These are phyloP conservation scores for Cryptococcus sp. DNA, from an alignment of 1,284 basidiomycete genomes.

Conservation along the genomic window DNA sequence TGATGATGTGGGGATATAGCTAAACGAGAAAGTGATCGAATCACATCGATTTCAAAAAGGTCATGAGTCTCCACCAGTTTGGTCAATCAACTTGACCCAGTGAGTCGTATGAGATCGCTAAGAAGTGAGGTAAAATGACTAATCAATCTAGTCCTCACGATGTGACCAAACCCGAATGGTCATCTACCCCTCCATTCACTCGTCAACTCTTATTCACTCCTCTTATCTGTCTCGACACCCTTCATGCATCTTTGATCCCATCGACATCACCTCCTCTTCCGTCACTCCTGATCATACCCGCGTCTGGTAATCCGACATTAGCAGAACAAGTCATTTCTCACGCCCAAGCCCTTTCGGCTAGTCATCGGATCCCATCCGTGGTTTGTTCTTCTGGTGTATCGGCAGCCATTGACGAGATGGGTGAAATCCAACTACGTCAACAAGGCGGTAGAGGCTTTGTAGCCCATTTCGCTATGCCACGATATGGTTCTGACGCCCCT, in stretches of 20 bases:
- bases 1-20: background rate
- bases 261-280: background rate
- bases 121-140: too few species aligned
- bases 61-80: slow-evolving; percentile 2
- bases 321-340: slow-evolving; percentile 8
- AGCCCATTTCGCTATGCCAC: background rate
- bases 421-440: slow-evolving; percentile 6
- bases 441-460: slow-evolving; percentile 10
- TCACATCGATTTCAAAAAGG: too few species aligned
- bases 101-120: background rate
- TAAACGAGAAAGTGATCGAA: background rate
- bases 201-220: slow-evolving; percentile 10
- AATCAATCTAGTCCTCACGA: too few species aligned
- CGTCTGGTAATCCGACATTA: slow-evolving; percentile 4
- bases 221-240: slow-evolving; percentile 13
- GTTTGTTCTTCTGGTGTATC: slow-evolving; percentile 13
- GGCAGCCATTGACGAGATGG: slow-evolving; percentile 13
- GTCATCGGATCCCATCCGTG: slow-evolving; percentile 10
- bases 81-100: slow-evolving; percentile 3
- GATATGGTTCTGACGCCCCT: background rate
- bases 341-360: slow-evolving; percentile 10
- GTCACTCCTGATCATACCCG: slow-evolving; percentile 9
- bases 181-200: background rate
- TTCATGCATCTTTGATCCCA: slow-evolving; percentile 8
- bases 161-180: too few species aligned